Evolutionary conservation across 106 monocot genomes (phyloP), one percentile per base, ranked within the genome.

Genomic region (Ottelia alismoides): DNA sequence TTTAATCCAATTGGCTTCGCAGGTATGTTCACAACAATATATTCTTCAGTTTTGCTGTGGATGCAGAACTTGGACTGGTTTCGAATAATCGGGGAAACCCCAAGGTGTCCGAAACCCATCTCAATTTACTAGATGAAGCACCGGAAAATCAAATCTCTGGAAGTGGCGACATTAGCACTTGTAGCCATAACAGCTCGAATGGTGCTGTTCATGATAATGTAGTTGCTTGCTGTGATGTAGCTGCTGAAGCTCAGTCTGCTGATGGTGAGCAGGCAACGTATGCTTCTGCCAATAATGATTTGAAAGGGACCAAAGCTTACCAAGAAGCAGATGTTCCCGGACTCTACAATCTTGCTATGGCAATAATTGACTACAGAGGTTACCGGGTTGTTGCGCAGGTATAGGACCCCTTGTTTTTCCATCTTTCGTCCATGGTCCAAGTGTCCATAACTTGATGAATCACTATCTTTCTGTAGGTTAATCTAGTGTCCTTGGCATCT

Each of bases 1-100:
- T n/a, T n/a, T n/a, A n/a, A n/a, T n/a, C n/a, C n/a, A n/a, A n/a
- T n/a, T n/a, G n/a, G n/a, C n/a, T 28, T 47, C 62, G 16, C 22
- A 98, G 96, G 96, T 98, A 98, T 61, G 96, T 90, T n/a, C 90
- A 98, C 74, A 98, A 98, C 57, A 98, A 86, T 29, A 85, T 98
- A 20, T 98, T 98, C 74, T 98, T 98, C 52, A 98, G 90, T 63
- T n/a, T 98, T 75, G 90, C 98, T 63, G 74, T 90, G 16, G 98
- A 98, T 68, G 76, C 79, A 1, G 88, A 98, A 46, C 62, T 90
- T 72, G 79, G 78, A 59, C 71, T 79, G 22, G 52, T 86, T 55
- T 75, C 77, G 16, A 82, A 85, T 61, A n/a, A n/a, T n/a, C n/a
- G n/a, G n/a, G n/a, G n/a, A n/a, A n/a, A n/a, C n/a, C n/a, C n/a